These are phyloP conservation scores for Xylaria sp. DNA, from an alignment of 2,329 filamentous ascomycete species.

Conservation along the genomic window DNA sequence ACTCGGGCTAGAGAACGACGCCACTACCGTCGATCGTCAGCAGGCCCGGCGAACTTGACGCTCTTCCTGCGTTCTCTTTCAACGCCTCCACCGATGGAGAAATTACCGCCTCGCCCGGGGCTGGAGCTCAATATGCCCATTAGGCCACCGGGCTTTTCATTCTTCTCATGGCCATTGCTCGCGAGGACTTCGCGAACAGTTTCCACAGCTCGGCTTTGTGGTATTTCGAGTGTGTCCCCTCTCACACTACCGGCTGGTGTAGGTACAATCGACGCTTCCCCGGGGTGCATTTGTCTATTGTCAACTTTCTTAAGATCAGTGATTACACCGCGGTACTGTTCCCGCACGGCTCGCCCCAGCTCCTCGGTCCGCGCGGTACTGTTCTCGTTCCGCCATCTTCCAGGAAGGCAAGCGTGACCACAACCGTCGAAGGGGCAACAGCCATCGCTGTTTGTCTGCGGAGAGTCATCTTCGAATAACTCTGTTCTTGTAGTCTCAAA, in stretches of 20 bases:
- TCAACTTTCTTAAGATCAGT: conserved; percentile 36
- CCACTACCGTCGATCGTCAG: conserved; percentile 50
- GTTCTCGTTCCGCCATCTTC: conserved; percentile 63
- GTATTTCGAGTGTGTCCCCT: conserved; percentile 65
- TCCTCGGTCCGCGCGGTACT: conserved; percentile 62
- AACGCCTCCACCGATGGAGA: conserved; percentile 41
- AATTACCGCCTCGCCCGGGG: conserved; percentile 52
- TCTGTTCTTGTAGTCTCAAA: conserved; percentile 24
- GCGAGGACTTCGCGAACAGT: conserved; percentile 65
- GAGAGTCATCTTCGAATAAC: conserved; percentile 44
- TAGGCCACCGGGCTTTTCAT: conserved; percentile 49
- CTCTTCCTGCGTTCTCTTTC: conserved; percentile 70
- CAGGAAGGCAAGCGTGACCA: conserved; percentile 71
- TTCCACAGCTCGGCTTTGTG: conserved; percentile 70
- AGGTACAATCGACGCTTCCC: conserved; percentile 33
- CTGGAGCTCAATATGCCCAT: conserved; percentile 65
- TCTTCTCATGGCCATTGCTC: conserved; percentile 30
- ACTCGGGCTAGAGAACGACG: conserved; percentile 6
- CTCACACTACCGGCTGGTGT: conserved; percentile 50
- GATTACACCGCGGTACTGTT: conserved; percentile 51
- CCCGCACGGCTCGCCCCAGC: conserved; percentile 59
- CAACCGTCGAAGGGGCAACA: conserved; percentile 74
- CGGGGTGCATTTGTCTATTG: conserved; percentile 34
- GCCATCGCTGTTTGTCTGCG: conserved; percentile 61
- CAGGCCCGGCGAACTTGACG: conserved; percentile 68